phyloP scores from a whole-genome alignment of 164 flowering plant species.

The Sextonia rubra region DNA sequence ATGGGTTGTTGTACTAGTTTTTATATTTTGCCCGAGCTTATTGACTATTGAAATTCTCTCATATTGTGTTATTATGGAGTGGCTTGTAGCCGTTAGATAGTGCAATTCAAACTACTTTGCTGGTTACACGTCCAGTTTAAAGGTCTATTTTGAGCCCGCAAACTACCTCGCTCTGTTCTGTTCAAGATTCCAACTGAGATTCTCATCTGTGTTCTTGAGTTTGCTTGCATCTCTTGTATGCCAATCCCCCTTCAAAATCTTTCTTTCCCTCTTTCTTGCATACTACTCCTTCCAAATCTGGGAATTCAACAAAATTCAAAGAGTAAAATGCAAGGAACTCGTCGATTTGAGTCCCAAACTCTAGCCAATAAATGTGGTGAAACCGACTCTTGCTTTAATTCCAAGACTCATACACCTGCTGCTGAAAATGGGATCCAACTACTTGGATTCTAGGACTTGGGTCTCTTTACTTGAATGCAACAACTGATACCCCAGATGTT shows the following conservation, averaged over 20 bases:
- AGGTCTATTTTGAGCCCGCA: neutral
- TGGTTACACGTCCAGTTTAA: conserved; percentile 3
- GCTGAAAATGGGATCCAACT: too few species aligned
- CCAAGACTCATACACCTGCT: neutral
- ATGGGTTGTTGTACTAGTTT: too few species aligned
- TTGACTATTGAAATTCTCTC: too few species aligned
- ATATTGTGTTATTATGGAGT: conserved; percentile 12
- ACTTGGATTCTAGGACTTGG: too few species aligned
- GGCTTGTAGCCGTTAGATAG: conserved; percentile 24
- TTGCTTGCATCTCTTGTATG: conserved; percentile 35
- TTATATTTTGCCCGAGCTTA: too few species aligned
- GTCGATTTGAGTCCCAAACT: neutral
- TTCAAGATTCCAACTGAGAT: neutral
- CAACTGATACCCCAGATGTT: neutral
- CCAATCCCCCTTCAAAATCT: conserved; percentile 5
- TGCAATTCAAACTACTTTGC: conserved; percentile 23
- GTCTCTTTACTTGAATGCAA: neutral
- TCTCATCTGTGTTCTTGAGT: conserved; percentile 11
- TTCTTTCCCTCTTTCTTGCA: conserved; percentile 20
- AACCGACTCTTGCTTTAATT: neutral
- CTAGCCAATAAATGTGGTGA: neutral
- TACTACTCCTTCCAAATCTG: conserved; percentile 21
- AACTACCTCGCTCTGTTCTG: neutral
- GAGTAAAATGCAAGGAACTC: conserved; percentile 19
- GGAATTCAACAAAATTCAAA: neutral